A percentile compares a stretch with the other conserved stretches of the same genome.
These are phyloP conservation scores for Thalassia testudinum DNA, from an alignment of 116 monocot genomes.

Conservation along the genomic window DNA sequence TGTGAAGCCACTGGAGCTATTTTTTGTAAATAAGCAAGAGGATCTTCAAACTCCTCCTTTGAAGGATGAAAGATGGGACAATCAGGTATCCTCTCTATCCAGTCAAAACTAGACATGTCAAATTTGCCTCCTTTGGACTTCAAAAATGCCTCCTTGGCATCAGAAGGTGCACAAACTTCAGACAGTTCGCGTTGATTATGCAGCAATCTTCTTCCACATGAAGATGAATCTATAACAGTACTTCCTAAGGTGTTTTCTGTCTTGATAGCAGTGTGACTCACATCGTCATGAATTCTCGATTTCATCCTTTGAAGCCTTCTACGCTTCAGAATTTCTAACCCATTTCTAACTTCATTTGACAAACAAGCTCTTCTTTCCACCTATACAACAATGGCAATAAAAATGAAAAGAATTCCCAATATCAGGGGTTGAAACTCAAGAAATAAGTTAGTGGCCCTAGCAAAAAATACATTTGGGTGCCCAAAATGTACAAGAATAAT, in stretches of 20 bases:
- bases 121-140: constrained; percentile 58
- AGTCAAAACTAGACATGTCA: constrained; percentile 57
- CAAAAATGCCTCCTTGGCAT: constrained; percentile 25
- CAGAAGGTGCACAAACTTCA: constrained; percentile 5
- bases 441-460: no score
- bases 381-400: constrained; percentile 23
- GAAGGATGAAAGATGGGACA: constrained; percentile 80
- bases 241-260: constrained; percentile 68
- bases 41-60: constrained; percentile 87
- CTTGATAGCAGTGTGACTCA: constrained; percentile 15
- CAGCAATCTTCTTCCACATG: constrained; percentile 27
- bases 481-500: no score
- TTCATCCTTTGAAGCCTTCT: constrained; percentile 35
- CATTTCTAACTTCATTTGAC: constrained; percentile 36
- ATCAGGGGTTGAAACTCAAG: no score
- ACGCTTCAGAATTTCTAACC: constrained; percentile 39
- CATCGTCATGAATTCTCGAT: constrained; percentile 8
- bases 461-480: no score
- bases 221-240: constrained; percentile 28
- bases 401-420: no score
- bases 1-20: constrained; percentile 79
- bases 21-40: constrained; percentile 52
- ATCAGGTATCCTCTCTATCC: constrained; percentile 87
- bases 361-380: constrained; percentile 46
- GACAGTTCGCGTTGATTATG: constrained; percentile 19